Base-by-base conservation (phyloP, 164 flowering plant species). In the Tinospora cordifolia region DNA sequence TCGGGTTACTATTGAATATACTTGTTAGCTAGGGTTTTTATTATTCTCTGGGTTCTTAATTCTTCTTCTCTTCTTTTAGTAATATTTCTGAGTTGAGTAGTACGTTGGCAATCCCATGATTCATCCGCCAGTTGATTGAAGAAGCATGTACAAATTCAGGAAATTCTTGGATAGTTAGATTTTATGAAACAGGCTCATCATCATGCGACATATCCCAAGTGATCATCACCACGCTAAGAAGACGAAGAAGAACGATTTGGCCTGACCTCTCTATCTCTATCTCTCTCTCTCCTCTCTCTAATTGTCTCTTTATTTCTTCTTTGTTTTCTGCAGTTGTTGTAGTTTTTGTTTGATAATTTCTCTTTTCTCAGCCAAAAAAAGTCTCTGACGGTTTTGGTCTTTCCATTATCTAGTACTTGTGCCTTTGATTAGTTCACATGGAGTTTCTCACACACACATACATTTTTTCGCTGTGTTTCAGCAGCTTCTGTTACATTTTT, bases 91-190 rank as follows among this genome's bases (percentile, higher is more conserved):
- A 27, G 46, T 49, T 27, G 36, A 30, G 36, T 30, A 15, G 19
- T 7, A 21, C 14, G 27, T 65, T 57, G 63, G 44, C 38, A 49
- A 57, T 54, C 44, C 46, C 27, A 68, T 68, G 78, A 60, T 79
- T 71, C 70, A 17, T 62, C 49, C 75, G 38, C 68, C 62, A 63
- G 47, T 77, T 76, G 76, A 70, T 65, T 72, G 80, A 74, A 76
- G 80, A 79, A 75, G 74, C 72, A 75, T 83, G 80, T 78, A 81
- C 74, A 86, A 84, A 77, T 68, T 72, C 78, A 66, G 80, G 81
- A 75, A 75, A 75, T 77, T 79, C 72, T 72, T 79, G 72, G 80
- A 72, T 75, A 80, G 81, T 72, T 79, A 73, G 38, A 68, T 70
- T 77, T 39, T 62, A 79, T 59, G 70, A 57, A 40, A 47, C 57